These are phyloP conservation scores for Moesziomyces aphidis DNA, from an alignment of 1,284 basidiomycete genomes.

Conservation along the genomic window DNA sequence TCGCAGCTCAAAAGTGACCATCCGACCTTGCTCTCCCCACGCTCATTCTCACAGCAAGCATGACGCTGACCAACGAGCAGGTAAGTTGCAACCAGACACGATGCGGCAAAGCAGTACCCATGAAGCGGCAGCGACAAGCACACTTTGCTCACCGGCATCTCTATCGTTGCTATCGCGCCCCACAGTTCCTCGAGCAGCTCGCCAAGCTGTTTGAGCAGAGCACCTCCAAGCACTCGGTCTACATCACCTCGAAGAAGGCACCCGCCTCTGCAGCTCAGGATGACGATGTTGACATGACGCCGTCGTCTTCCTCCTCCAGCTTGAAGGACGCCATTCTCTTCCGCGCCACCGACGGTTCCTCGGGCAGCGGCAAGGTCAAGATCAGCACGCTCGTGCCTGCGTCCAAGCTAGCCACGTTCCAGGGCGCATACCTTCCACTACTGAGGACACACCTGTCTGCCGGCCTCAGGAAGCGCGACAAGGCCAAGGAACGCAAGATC, in stretches of 20 bases:
- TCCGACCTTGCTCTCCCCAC: not conserved
- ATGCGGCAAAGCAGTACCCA: too few relatives aligned
- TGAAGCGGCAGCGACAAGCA: too few relatives aligned
- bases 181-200: slow-evolving; percentile 58
- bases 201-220: slow-evolving; percentile 49
- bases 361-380: slow-evolving; percentile 48
- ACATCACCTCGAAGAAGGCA: slow-evolving; percentile 54
- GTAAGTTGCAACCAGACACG: slow-evolving; percentile 8
- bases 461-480: slow-evolving; percentile 61
- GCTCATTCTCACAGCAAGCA: slow-evolving; percentile 2
- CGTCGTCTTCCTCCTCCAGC: slow-evolving; percentile 21
- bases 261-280: slow-evolving; percentile 28
- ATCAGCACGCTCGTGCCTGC: slow-evolving; percentile 55
- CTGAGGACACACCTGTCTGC: slow-evolving; percentile 52
- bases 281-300: slow-evolving; percentile 42
- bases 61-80: slow-evolving; percentile 37
- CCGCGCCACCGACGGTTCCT: slow-evolving; percentile 58
- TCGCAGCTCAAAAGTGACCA: not conserved
- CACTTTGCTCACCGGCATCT: not conserved
- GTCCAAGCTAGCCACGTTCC: slow-evolving; percentile 41
- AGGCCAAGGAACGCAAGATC: slow-evolving; percentile 64
- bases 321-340: slow-evolving; percentile 48
- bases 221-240: slow-evolving; percentile 57
- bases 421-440: slow-evolving; percentile 49
- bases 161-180: not conserved